Base-by-base conservation (phyloP, 306 rosid species). In the Quillaja saponaria region DNA sequence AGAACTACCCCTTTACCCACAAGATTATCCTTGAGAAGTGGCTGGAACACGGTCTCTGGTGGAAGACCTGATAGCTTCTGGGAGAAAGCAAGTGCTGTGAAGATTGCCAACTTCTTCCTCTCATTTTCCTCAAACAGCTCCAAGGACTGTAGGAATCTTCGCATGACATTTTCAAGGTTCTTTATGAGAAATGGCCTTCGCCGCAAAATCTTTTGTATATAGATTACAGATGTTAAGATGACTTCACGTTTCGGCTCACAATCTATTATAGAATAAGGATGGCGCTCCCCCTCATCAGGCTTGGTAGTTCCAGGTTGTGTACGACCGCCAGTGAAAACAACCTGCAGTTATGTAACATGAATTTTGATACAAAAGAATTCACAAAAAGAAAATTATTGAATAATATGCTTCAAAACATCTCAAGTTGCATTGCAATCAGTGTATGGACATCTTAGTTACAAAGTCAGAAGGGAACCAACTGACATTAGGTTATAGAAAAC, bases 201-300 rank as follows among this genome's bases (percentile, higher is more conserved):
- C 78, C 99, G 80, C 77, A 94, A 70, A 77, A 94, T 85, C 80
- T 94, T 94, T 58, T 94, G 99, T 56, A 94, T 66, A 77, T 94
- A 94, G 71, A 94, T 90, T 33, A 94, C 99, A 63, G 85, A 89
- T 13, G 96, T 96, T 67, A 90, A 58, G 61, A 94, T 94, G 62
- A 77, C 84, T 68, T 89, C 97, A 55, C 91, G 97, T 67, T 34
- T 83, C 19, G 99, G 82, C 76, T 87, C 99, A 67, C 75, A 74
- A 68, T 89, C 99, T 68, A 94, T 76, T 55, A 94, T 76, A 65
- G 99, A 94, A 71, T 85, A 85, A 10, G 97, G 84, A 71, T 94
- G 99, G 58, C 97, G 99, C 76, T 89, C 96, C 84, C 99, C 99
- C 84, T 94, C 99, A 85, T 89, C 99, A 69, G 99, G 96, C 78